Evolutionary conservation across 768 basidiomycete genomes (phyloP).

Genomic region (Mycena crocata): DNA sequence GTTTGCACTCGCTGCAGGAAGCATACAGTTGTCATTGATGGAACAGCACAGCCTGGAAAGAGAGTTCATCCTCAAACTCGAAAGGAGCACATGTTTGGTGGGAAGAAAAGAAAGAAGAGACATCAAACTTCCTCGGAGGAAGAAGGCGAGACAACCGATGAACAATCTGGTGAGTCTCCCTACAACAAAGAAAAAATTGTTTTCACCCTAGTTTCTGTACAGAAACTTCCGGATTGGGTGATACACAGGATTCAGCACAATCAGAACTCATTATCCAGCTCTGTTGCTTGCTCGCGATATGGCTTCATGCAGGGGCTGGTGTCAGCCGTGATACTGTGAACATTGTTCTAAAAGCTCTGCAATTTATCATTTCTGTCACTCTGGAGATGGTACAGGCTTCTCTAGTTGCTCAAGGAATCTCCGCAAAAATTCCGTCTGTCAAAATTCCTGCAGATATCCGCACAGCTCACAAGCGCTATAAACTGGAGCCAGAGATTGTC

Average conservation of each 20-base stretch:
- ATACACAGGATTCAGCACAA: not conserved
- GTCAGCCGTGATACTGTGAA: constrained; percentile 12
- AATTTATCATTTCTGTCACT: constrained; percentile 13
- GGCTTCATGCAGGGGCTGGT: constrained; percentile 17
- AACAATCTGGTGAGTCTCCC: not conserved
- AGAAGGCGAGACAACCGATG: not conserved
- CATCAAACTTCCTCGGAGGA: not conserved
- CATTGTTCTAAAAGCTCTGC: constrained; percentile 17
- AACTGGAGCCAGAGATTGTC: constrained; percentile 13
- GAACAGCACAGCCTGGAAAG: constrained; percentile 1
- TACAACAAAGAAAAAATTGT: not conserved
- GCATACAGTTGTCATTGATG: constrained; percentile 13
- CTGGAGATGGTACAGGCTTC: not conserved
- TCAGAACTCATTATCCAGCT: constrained; percentile 5
- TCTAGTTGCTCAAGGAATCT: constrained; percentile 4
- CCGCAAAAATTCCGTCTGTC: not conserved
- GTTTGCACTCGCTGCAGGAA: constrained; percentile 9
- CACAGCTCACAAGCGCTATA: constrained; percentile 4
- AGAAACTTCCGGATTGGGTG: not conserved
- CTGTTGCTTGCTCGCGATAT: constrained; percentile 20
- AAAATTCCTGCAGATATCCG: constrained; percentile 18
- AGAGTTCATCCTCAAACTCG: not conserved
- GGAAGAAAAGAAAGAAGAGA: not conserved
- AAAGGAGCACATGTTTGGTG: constrained; percentile 3
- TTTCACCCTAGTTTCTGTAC: not conserved